phyloP scores from a whole-genome alignment of 768 basidiomycete genomes.

The Lactarius hengduanensis region DNA sequence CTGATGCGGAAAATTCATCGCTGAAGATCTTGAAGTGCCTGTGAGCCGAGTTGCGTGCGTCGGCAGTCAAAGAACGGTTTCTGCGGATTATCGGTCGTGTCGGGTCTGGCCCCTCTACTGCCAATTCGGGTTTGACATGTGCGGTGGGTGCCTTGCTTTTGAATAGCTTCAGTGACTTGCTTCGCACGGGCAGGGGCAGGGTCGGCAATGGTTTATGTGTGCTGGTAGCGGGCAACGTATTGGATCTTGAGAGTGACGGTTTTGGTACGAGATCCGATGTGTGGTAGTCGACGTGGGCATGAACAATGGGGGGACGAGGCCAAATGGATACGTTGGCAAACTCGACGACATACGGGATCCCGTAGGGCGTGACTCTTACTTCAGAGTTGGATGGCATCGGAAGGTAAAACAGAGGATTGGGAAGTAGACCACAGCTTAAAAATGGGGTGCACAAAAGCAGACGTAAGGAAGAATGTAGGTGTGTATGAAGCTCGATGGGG shows the following conservation, averaged over 20 bases:
- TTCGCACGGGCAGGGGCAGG: slow-evolving; percentile 22
- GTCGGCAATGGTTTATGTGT: slow-evolving; percentile 26
- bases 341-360: slow-evolving; percentile 39
- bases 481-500: slow-evolving; percentile 11
- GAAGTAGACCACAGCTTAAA: slow-evolving; percentile 16
- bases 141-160: not conserved
- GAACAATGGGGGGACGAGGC: slow-evolving; percentile 19
- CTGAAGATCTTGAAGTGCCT: slow-evolving; percentile 26
- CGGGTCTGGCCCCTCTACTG: slow-evolving; percentile 1
- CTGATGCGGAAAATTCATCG: slow-evolving; percentile 22
- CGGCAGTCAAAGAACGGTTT: slow-evolving; percentile 18
- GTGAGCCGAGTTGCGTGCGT: slow-evolving; percentile 23
- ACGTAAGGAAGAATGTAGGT: slow-evolving; percentile 11
- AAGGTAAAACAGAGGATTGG: slow-evolving; percentile 5
- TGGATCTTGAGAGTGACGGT: slow-evolving; percentile 21
- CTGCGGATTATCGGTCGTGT: slow-evolving; percentile 19
- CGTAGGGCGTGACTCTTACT: slow-evolving; percentile 36
- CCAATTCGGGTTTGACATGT: not conserved
- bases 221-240: slow-evolving; percentile 21
- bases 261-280: slow-evolving; percentile 6
- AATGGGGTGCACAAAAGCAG: slow-evolving; percentile 18
- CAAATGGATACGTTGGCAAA: slow-evolving; percentile 39
- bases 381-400: slow-evolving; percentile 32
- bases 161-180: slow-evolving; percentile 28
- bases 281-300: slow-evolving; percentile 5